Evolutionary conservation across 2,329 filamentous ascomycete species (phyloP).

Genomic region (Calonectria pauciramosa): DNA sequence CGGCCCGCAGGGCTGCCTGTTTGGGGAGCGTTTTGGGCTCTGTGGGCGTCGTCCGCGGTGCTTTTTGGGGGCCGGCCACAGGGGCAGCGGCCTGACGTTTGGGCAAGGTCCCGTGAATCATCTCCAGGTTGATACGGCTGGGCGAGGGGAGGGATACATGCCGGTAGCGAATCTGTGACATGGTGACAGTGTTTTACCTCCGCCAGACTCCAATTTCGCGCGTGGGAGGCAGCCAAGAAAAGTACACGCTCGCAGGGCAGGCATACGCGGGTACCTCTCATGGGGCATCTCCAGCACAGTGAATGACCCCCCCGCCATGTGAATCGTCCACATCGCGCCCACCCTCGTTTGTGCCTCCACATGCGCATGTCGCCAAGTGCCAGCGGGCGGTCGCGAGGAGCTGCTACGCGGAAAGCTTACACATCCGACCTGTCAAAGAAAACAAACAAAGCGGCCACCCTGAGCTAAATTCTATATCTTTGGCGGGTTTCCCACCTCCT

Average conservation of each 20-base stretch:
- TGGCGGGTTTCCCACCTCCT: not conserved
- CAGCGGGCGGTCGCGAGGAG: not conserved
- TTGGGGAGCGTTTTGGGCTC: constrained; percentile 4
- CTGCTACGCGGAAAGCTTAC: constrained; percentile 14
- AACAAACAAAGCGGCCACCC: constrained; percentile 20
- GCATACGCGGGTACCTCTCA: not conserved
- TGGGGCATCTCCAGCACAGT: not conserved
- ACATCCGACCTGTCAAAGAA: not conserved
- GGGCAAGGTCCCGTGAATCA: not conserved
- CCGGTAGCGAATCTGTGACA: constrained; percentile 10
- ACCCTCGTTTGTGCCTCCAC: constrained; percentile 13
- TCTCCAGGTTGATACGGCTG: not conserved
- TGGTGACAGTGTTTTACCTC: not conserved
- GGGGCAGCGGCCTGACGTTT: not conserved
- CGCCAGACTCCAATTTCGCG: not conserved
- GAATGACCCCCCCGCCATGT: constrained; percentile 1
- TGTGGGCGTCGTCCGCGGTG: not conserved
- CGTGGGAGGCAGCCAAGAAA: constrained; percentile 14
- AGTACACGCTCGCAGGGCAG: not conserved
- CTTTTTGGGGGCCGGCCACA: not conserved
- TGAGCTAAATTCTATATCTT: not conserved
- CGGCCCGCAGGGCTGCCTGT: constrained; percentile 39
- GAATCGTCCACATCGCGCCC: not conserved
- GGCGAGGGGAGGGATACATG: not conserved
- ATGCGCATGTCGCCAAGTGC: constrained; percentile 8